Conservation (phyloP, 208 protist species). For the Phytomonas francai region DNA sequence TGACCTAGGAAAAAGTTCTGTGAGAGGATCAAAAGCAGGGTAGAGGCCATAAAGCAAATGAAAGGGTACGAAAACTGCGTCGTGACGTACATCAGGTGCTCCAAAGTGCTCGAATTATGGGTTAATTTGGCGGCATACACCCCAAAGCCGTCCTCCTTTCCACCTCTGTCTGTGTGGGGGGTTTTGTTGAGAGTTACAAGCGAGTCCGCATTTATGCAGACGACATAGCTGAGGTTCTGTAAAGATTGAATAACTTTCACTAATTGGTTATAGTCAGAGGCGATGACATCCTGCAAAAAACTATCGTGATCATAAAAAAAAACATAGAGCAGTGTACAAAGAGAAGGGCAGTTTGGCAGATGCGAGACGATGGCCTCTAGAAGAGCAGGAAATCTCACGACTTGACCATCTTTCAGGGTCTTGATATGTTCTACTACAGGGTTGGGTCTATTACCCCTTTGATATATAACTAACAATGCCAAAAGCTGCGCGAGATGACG, state of each 20-base stretch:
- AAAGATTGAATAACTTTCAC: slow-evolving; percentile 36
- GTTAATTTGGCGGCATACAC: slow-evolving; percentile 13
- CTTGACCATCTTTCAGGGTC: slow-evolving; percentile 16
- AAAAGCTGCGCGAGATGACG: slow-evolving; percentile 55
- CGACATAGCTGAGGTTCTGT: slow-evolving; percentile 35
- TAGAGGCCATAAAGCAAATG: slow-evolving; percentile 73
- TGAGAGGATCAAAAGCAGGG: slow-evolving; percentile 65
- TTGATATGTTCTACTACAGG: slow-evolving; percentile 38
- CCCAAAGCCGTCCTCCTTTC: background rate
- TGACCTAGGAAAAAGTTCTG: slow-evolving; percentile 60
- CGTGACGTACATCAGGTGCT: slow-evolving; percentile 26
- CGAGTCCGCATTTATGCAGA: slow-evolving; percentile 11
- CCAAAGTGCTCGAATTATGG: slow-evolving; percentile 20
- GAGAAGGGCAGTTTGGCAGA: slow-evolving; percentile 32
- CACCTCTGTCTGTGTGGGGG: background rate
- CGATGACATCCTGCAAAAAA: slow-evolving; percentile 40
- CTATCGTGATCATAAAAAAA: slow-evolving; percentile 60
- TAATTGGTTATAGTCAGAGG: slow-evolving; percentile 22
- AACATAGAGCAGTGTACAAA: slow-evolving; percentile 65
- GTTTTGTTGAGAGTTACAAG: background rate
- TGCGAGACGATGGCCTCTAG: slow-evolving; percentile 27
- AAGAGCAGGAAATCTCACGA: slow-evolving; percentile 29
- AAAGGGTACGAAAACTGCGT: slow-evolving; percentile 60
- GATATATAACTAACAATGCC: slow-evolving; percentile 48
- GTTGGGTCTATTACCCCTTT: slow-evolving; percentile 54